Conservation (phyloP, 129 eudicot genomes). For the Daucus carota region DH1_v3.0 NC_030389.2:9535501-9536000, state of each 20-base stretch:
- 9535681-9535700: neutral
- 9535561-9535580: neutral
- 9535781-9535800: neutral
- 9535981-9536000: neutral
- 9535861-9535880: neutral
- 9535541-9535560: neutral
- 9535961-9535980: neutral
- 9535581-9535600: neutral
- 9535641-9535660: neutral
- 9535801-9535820: neutral
- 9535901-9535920: neutral
- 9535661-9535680: neutral
- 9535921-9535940: neutral
- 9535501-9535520: slow-evolving; percentile 1
- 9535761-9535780: neutral
- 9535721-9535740: neutral
- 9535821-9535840: neutral
- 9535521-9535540: neutral
- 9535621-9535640: neutral
- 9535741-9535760: too few species aligned
- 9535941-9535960: neutral
- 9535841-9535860: neutral
- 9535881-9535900: neutral
- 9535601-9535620: neutral
- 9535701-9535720: neutral